A percentile compares a stretch with the other conserved stretches of the same genome.
Evolutionary conservation across 352 stramenopile species (phyloP).

Genomic region (Phytophthora idaei): DNA sequence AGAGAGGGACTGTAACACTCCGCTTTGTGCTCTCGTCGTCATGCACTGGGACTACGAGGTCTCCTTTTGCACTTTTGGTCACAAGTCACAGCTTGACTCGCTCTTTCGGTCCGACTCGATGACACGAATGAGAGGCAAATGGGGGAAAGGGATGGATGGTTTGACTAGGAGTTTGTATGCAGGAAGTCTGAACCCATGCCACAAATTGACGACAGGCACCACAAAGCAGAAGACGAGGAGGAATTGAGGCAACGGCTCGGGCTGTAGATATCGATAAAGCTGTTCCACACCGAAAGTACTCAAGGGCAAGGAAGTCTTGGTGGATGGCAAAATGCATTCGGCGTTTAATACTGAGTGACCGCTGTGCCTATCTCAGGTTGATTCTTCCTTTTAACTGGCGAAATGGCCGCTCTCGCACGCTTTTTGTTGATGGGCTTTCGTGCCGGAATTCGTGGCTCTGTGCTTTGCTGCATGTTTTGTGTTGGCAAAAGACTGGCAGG

Average conservation of each 20-base stretch:
- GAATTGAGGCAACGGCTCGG: background rate
- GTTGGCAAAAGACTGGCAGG: background rate
- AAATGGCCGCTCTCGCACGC: slow-evolving; percentile 13
- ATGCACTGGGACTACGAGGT: slow-evolving; percentile 10
- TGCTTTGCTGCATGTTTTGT: slow-evolving; percentile 16
- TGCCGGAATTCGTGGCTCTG: slow-evolving; percentile 15
- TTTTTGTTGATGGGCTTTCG: slow-evolving; percentile 12
- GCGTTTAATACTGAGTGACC: background rate
- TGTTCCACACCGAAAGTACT: background rate
- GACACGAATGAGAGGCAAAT: slow-evolving; percentile 27
- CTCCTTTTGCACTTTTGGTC: slow-evolving; percentile 8
- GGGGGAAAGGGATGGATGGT: slow-evolving; percentile 10
- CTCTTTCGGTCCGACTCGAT: slow-evolving; percentile 30
- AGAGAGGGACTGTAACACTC: slow-evolving; percentile 4
- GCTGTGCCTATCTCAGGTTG: background rate
- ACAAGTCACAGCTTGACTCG: slow-evolving; percentile 32
- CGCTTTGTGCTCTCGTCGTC: slow-evolving; percentile 4
- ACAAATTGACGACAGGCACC: slow-evolving; percentile 16
- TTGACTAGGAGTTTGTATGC: slow-evolving; percentile 9
- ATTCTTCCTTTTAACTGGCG: slow-evolving; percentile 7
- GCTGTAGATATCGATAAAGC: background rate
- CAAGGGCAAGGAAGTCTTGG: background rate
- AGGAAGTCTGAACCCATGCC: slow-evolving; percentile 13
- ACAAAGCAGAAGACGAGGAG: slow-evolving; percentile 1
- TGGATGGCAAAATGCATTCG: background rate